Base-by-base conservation (phyloP, 2,329 filamentous ascomycete species). In the Scytalidium sp. region DNA sequence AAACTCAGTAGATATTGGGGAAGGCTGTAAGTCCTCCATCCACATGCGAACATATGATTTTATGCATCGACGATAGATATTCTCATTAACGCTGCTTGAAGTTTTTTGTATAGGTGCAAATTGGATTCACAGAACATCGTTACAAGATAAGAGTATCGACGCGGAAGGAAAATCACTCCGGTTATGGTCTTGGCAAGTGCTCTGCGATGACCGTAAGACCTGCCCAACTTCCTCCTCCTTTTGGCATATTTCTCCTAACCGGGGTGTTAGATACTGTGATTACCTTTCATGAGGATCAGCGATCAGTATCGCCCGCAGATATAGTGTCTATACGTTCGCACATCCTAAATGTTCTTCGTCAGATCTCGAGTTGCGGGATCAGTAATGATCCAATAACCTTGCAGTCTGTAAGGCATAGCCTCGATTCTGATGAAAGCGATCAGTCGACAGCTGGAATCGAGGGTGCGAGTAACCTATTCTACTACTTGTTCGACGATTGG, bases 101-200 rank as follows among this genome's bases (percentile, higher is more conserved):
- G 83, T 83, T 58, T 73, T 88, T 1, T 89, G 85, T 58, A 71
- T 90, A 40, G 87, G 87, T 21, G 88, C 85, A 60, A 90, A 90
- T 64, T 87, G 74, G 67, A 75, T 80, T 53, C 80, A 70, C 59
- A 70, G 59, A 52, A 67, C 68, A 32, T 20, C 27, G 6, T 27
- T 25, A 69, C 9, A 58, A 59, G 43, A 59, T 57, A 42, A 66
- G 69, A 42, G 66, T 71, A 51, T 71, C 64, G 15, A 71, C 65
- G 4, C 40, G 15, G 57, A 60, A 47, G 56, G 50, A 20, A 47
- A 42, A 5, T 62, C 76, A 21, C 76, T 71, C 53, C 67, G 82
- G 20, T 66, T 84, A 7, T 91, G 85, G 85, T 84, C 83, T 19
- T 91, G 87, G 87, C 72, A 90, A 4, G 69, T 87, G 3, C 66